These are phyloP conservation scores for Melastoma malabathricum DNA, from an alignment of 345 rosid species.

Conservation along the genomic window DNA sequence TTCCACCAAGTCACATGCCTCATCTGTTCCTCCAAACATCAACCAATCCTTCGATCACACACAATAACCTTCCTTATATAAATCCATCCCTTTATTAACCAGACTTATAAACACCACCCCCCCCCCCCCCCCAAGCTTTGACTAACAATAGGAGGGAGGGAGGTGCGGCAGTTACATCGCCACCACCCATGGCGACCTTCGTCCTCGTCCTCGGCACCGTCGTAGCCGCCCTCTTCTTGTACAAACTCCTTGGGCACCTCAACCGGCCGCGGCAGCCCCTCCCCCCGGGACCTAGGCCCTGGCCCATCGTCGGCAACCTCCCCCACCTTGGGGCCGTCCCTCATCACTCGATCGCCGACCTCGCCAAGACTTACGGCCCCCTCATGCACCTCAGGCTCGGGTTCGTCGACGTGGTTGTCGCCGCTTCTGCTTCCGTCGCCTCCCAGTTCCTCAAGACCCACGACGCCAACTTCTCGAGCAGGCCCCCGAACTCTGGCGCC, in stretches of 20 bases:
- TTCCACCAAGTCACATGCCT: too few relatives aligned
- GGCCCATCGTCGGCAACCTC: conserved; percentile 85
- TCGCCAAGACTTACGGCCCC: conserved; percentile 61
- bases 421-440: conserved; percentile 74
- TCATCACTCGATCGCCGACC: conserved; percentile 48
- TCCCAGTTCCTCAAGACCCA: conserved; percentile 63
- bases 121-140: too few relatives aligned
- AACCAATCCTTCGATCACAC: too few relatives aligned
- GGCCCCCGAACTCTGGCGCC: conserved; percentile 88
- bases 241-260: conserved; percentile 18
- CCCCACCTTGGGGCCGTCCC: conserved; percentile 71
- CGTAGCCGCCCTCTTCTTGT: conserved; percentile 9
- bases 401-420: conserved; percentile 64
- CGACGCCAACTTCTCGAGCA: conserved; percentile 73
- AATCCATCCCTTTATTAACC: too few relatives aligned
- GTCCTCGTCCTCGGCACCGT: conserved; percentile 7
- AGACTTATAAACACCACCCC: too few relatives aligned
- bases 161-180: too few relatives aligned
- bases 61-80: too few relatives aligned
- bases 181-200: conserved; percentile 5
- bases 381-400: conserved; percentile 72
- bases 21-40: too few relatives aligned
- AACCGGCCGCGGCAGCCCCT: conserved; percentile 19
- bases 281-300: conserved; percentile 84
- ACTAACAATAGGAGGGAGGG: too few relatives aligned